Evolutionary conservation across 2,329 filamentous ascomycete species (phyloP), one percentile per base, ranked within the genome.

Genomic region (Sporothrix variecibatus): DNA sequence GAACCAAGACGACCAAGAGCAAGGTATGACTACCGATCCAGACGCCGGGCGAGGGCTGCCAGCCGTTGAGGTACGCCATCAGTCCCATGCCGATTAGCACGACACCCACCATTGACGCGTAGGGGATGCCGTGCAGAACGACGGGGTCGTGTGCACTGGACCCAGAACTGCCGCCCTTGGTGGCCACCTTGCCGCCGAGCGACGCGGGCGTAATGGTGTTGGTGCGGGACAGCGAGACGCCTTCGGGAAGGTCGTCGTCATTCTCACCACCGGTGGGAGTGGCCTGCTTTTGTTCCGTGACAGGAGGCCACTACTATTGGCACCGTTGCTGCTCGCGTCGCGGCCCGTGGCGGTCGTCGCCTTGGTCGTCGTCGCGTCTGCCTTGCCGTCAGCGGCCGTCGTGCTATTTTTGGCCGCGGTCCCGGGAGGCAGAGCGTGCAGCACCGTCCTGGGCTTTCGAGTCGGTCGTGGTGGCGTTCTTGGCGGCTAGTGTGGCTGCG

Each of bases 1-100:
- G 1, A 20, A 38, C 7, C 0, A 40, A 15, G 15, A 8, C 34
- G 11, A 34, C 31, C 49, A 3, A 7, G 26, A 3, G n/a, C 11
- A 34, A 3, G 17, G 8, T 9, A 12, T 31, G 20, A 6, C 53
- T 72, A 84, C 72, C 79, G 80, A 51, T 83, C 81, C 62, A 83
- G 75, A 70, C 80, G 31, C 72, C 46, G 81, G 74, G 81, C 73
- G 85, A 83, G 38, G 84, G 80, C 78, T 94, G 92, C 93, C 93
- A 95, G 71, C 92, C 92, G 79, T 96, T 96, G 78, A 96, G 87
- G 82, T 94, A 95, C 58, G 92, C 93, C 93, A 96, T 96, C 77
- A 96, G 82, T 17, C 93, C 92, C 84, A 96, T 92, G 43, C 93
- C 93, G 75, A 96, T 84, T 73, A 96, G 82, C 34, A 96, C 93